A percentile compares a stretch with the other conserved stretches of the same genome.
phyloP scores from a whole-genome alignment of 257 asterid species.

The Nicotiana tomentosiformis region DNA sequence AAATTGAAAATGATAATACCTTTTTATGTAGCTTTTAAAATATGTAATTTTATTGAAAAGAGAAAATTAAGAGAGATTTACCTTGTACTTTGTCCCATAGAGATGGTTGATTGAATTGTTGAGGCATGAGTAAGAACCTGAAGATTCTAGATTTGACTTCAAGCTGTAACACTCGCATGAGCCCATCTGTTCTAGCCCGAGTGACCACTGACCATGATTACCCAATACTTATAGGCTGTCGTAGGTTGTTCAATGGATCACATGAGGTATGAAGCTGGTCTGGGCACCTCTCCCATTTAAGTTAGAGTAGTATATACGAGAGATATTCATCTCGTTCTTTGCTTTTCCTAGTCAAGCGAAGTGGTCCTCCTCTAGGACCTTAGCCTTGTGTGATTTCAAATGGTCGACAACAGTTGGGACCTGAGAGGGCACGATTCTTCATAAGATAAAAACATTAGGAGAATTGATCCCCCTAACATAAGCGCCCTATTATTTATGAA shows the following conservation, averaged over 20 bases:
- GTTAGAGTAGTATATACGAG: background rate
- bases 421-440: background rate
- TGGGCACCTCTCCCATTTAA: background rate
- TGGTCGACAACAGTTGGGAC: background rate
- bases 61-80: background rate
- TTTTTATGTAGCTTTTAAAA: background rate
- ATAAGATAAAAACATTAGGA: background rate
- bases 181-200: background rate
- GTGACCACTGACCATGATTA: background rate
- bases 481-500: background rate
- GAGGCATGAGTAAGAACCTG: background rate
- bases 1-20: background rate
- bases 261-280: background rate
- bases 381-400: background rate
- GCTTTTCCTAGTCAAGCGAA: background rate
- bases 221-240: background rate
- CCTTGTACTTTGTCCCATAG: background rate
- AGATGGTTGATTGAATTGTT: conserved; percentile 2
- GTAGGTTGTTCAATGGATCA: background rate
- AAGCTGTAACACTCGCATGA: background rate
- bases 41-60: background rate
- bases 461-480: background rate
- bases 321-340: background rate
- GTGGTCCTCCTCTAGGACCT: background rate
- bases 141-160: background rate